Conservation (phyloP, 1,139 yeast species). For the Pichia sp. region DNA sequence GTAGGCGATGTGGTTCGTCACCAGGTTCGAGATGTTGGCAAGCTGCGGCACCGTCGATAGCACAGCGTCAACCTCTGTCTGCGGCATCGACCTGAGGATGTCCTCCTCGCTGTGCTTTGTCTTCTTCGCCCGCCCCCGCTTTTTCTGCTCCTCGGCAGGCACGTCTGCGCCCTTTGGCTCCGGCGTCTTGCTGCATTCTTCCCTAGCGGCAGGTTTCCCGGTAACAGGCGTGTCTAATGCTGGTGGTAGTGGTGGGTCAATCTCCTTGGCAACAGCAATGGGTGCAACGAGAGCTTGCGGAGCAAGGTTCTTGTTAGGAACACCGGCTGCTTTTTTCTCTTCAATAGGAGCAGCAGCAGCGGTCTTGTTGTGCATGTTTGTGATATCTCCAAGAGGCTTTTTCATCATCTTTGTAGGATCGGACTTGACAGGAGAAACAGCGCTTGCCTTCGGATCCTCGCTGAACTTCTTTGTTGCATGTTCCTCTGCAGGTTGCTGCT, state of each 20-base stretch:
- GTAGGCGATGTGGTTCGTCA: constrained; percentile 83
- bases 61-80: constrained; percentile 19
- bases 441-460: background rate
- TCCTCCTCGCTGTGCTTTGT: constrained; percentile 17
- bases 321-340: background rate
- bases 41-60: constrained; percentile 36
- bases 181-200: background rate
- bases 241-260: constrained; percentile 8
- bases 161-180: background rate
- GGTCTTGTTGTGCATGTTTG: background rate
- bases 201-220: background rate
- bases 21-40: constrained; percentile 54
- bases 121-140: constrained; percentile 18
- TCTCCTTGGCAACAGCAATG: background rate
- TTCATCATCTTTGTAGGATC: background rate
- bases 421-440: background rate
- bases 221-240: background rate
- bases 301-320: background rate
- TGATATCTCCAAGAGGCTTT: background rate
- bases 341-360: background rate
- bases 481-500: background rate
- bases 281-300: background rate
- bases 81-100: constrained; percentile 18
- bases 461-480: background rate
- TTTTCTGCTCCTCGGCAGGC: constrained; percentile 6